Conservation (phyloP, 805 yeast genomes). For the Maudiozyma saulgeensis region DNA sequence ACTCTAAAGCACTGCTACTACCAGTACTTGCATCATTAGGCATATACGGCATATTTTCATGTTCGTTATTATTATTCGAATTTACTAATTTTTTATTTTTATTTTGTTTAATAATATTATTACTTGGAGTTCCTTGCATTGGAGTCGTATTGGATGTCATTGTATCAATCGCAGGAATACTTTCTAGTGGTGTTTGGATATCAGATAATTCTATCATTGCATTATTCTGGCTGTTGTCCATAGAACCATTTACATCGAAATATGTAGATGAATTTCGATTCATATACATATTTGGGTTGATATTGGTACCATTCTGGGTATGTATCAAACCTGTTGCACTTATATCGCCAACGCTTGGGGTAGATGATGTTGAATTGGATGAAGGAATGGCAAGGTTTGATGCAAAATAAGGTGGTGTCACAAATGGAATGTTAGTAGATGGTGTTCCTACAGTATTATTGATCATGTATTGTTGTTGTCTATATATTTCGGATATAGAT, state of each 20-base stretch:
- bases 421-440: conserved; percentile 2
- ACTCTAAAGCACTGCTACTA: conserved; percentile 20
- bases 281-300: neutral
- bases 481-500: conserved; percentile 21
- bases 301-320: neutral
- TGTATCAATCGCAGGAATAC: conserved; percentile 7
- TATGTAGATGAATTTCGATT: neutral
- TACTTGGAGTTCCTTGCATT: neutral
- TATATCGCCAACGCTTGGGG: conserved; percentile 6
- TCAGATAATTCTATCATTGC: conserved; percentile 9
- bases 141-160: conserved; percentile 7
- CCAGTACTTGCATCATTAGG: conserved; percentile 14
- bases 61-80: conserved; percentile 3
- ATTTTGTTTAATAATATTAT: neutral
- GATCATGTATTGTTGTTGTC: conserved; percentile 1
- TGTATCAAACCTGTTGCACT: neutral
- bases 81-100: neutral
- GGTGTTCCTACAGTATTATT: conserved; percentile 7
- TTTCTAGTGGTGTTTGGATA: conserved; percentile 11
- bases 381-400: conserved; percentile 2
- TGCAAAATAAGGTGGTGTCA: conserved; percentile 8
- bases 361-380: conserved; percentile 6
- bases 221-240: conserved; percentile 7
- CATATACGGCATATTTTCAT: conserved; percentile 5
- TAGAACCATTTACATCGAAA: neutral